phyloP scores from a whole-genome alignment of 164 flowering plant species.

The grape (Vitis vinifera) region DNA sequence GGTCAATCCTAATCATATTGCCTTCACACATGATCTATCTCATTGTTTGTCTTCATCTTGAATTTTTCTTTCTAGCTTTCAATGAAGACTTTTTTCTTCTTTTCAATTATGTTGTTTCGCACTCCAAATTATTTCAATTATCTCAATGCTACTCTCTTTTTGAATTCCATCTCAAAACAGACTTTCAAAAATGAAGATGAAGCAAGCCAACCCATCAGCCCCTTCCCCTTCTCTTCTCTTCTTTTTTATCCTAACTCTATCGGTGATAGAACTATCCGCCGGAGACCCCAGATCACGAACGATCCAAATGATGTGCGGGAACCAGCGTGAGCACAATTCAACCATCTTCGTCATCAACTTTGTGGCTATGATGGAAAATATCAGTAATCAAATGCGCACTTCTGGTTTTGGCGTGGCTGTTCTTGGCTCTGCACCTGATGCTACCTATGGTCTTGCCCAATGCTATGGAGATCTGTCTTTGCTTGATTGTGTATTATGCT shows the following conservation, averaged over 20 bases:
- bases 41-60: constrained; percentile 3
- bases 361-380: constrained; percentile 68
- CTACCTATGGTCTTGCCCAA: constrained; percentile 69
- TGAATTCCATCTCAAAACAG: too few species aligned
- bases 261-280: constrained; percentile 12
- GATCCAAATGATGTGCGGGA: constrained; percentile 35
- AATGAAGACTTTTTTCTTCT: not conserved
- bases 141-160: too few species aligned
- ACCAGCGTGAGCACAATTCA: constrained; percentile 52
- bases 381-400: constrained; percentile 55
- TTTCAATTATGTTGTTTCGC: not conserved
- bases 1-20: not conserved
- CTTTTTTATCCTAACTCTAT: constrained; percentile 20
- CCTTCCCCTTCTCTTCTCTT: constrained; percentile 6
- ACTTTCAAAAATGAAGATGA: constrained; percentile 33
- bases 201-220: constrained; percentile 7
- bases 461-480: constrained; percentile 85
- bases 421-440: constrained; percentile 56
- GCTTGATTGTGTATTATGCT: constrained; percentile 67
- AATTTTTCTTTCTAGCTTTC: not conserved
- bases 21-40: not conserved
- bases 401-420: constrained; percentile 55
- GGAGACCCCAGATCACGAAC: constrained; percentile 70
- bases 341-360: constrained; percentile 61
- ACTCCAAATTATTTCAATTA: too few species aligned